Evolutionary conservation across 1,284 basidiomycete species (phyloP).

Genomic region (Pascua guehoae): DNA sequence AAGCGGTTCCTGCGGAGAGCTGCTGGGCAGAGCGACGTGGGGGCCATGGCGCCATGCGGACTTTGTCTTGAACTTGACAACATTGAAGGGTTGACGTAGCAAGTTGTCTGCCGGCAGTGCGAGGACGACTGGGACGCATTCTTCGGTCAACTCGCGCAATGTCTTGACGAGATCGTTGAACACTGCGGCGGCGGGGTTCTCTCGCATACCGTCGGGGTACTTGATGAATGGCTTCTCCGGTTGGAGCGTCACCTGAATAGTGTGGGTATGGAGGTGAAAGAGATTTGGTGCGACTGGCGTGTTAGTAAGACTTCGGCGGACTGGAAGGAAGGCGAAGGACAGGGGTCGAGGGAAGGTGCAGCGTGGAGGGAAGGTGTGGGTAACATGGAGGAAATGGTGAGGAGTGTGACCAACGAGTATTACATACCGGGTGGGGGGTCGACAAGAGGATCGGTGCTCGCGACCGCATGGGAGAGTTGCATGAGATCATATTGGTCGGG

Average conservation of each 20-base stretch:
- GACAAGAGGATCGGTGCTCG: background rate
- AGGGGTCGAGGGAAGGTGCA: background rate
- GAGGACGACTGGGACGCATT: conserved; percentile 3
- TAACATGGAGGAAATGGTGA: background rate
- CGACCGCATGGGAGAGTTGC: conserved; percentile 5
- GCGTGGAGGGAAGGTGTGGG: background rate
- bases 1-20: conserved; percentile 1
- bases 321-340: background rate
- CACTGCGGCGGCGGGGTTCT: conserved; percentile 2
- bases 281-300: conserved; percentile 1
- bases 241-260: conserved; percentile 23
- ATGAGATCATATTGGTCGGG: conserved; percentile 11
- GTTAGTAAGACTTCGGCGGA: background rate
- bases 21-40: conserved; percentile 8
- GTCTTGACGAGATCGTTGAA: conserved; percentile 1
- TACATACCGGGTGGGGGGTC: conserved; percentile 1
- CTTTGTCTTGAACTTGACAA: background rate
- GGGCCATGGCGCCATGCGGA: background rate
- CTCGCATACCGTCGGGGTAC: conserved; percentile 7
- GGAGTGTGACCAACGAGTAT: too few relatives aligned
- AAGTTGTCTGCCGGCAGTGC: background rate
- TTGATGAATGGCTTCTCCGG: conserved; percentile 5
- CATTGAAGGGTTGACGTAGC: conserved; percentile 7
- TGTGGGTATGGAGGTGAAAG: conserved; percentile 37
- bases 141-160: background rate